Percentiles rank a stretch among this genome's conserved stretches.
Evolutionary conservation across 768 basidiomycete genomes (phyloP).

Genomic region (Lactarius psammicola): DNA sequence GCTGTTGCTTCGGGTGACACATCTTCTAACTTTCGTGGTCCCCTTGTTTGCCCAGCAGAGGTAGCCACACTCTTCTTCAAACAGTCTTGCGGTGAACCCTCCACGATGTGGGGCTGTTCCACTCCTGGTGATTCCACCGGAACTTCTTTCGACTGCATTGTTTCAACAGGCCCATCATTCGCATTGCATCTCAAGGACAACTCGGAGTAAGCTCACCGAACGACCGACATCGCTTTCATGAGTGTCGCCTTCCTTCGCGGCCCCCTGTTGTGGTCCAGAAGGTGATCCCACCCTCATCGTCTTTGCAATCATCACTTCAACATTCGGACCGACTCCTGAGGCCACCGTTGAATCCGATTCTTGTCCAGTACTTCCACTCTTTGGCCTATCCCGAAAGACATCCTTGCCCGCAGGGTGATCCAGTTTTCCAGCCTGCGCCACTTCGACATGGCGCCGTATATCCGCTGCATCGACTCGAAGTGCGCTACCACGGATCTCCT

Average conservation of each 20-base stretch:
- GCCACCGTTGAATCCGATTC: background rate
- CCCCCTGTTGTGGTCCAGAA: background rate
- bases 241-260: background rate
- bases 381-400: background rate
- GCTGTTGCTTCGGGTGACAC: too few relatives aligned
- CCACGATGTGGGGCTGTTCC: too few relatives aligned
- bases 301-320: background rate
- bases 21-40: too few relatives aligned
- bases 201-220: background rate
- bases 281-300: background rate
- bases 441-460: background rate
- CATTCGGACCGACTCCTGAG: background rate
- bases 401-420: background rate
- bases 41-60: too few relatives aligned
- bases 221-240: background rate
- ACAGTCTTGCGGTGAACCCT: background rate
- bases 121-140: too few relatives aligned
- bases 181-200: background rate
- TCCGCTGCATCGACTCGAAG: background rate
- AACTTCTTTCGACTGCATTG: too few relatives aligned
- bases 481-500: slow-evolving; percentile 6
- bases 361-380: background rate
- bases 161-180: background rate
- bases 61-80: too few relatives aligned
- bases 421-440: background rate